phyloP scores from a whole-genome alignment of 1,284 basidiomycete species.

The Cutaneotrichosporon dermatis region DNA sequence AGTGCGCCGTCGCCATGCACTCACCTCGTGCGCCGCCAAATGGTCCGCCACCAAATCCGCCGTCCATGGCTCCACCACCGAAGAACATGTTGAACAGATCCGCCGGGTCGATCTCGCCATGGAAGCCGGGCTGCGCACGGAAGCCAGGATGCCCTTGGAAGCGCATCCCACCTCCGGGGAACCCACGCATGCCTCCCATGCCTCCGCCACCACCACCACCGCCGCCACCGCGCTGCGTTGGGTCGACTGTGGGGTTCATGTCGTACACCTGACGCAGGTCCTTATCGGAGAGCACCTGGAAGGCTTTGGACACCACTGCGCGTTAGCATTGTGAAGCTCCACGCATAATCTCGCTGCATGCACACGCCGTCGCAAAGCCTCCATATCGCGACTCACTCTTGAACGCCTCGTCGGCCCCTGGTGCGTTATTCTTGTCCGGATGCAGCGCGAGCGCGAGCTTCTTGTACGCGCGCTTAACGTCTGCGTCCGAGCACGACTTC shows the following conservation, averaged over 20 bases:
- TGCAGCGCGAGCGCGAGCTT: conserved; percentile 94
- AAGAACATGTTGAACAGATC: conserved; percentile 99
- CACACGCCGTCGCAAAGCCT: no score
- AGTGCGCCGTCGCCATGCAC: no score
- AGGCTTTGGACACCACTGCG: conserved; percentile 95
- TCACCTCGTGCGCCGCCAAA: no score
- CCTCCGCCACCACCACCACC: no score
- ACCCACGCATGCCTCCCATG: conserved; percentile 52
- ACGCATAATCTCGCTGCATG: no score
- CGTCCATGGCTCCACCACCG: conserved; percentile 65
- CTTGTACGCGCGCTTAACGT: conserved; percentile 95
- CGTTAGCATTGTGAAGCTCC: no score
- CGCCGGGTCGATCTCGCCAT: conserved; percentile 86
- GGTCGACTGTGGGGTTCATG: conserved; percentile 75
- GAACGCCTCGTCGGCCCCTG: conserved; percentile 97
- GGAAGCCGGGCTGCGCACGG: conserved; percentile 58
- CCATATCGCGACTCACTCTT: conserved; percentile 86
- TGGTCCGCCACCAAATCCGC: conserved; percentile 51
- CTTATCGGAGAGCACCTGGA: conserved; percentile 87
- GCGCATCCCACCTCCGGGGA: conserved; percentile 30
- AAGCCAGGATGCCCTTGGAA: conserved; percentile 46
- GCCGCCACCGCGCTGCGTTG: conserved; percentile 68
- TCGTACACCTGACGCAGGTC: conserved; percentile 91
- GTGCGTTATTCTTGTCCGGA: conserved; percentile 96
- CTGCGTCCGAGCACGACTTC: conserved; percentile 77